Evolutionary conservation across 371 early-diverging fungal genomes (phyloP).

Genomic region (Conidiobolus coronatus): DNA sequence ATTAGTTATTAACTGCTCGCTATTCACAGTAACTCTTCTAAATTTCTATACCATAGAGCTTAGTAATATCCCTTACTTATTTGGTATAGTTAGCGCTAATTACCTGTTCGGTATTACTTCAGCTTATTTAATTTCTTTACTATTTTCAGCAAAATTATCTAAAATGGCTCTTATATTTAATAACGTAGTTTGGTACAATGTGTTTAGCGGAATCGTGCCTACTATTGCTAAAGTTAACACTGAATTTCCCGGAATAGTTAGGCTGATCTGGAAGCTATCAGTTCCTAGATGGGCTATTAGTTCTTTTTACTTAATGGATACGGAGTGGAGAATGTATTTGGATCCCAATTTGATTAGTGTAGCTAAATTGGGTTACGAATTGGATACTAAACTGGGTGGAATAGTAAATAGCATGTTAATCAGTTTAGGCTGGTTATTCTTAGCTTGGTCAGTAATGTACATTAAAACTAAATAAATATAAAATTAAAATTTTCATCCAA

Average conservation of each 20-base stretch:
- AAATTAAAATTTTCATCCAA: too few relatives aligned
- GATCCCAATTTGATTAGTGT: conserved; percentile 5
- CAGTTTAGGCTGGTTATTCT: conserved; percentile 14
- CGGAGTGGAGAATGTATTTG: conserved; percentile 11
- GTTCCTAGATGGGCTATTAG: conserved; percentile 25
- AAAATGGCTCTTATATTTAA: conserved; percentile 16
- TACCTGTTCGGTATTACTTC: conserved; percentile 13
- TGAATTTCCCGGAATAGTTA: conserved; percentile 3
- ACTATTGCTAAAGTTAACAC: conserved; percentile 13
- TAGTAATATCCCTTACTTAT: conserved; percentile 1
- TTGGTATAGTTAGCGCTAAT: conserved; percentile 6
- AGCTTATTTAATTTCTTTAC: conserved; percentile 18
- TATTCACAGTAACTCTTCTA: conserved; percentile 21
- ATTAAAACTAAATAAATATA: too few relatives aligned
- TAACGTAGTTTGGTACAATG: conserved; percentile 20
- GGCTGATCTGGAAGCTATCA: conserved; percentile 15
- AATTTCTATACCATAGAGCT: conserved; percentile 13
- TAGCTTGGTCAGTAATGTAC: conserved; percentile 8
- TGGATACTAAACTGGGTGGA: conserved; percentile 9
- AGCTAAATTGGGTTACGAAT: conserved; percentile 2
- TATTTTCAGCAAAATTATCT: conserved; percentile 12
- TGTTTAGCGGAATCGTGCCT: conserved; percentile 19
- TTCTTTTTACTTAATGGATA: conserved; percentile 19
- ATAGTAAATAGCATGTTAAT: conserved; percentile 11
- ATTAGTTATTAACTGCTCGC: conserved; percentile 17